phyloP scores from a whole-genome alignment of 768 basidiomycete species.

The Mycena galopus region DNA sequence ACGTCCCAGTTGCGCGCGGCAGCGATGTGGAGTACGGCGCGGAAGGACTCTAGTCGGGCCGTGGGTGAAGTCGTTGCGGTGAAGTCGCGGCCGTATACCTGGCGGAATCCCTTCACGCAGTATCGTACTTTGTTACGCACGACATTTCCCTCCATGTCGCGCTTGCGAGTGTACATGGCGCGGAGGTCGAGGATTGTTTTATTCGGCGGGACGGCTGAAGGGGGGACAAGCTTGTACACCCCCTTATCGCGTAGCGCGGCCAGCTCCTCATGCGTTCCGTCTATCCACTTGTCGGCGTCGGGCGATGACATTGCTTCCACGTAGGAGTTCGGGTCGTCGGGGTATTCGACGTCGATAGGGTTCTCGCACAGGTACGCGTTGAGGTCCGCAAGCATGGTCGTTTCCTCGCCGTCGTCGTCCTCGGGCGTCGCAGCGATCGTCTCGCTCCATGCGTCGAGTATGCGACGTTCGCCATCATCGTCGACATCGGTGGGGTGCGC shows the following conservation, averaged over 20 bases:
- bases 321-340: neutral
- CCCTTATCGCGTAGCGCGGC: neutral
- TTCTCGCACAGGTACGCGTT: neutral
- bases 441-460: neutral
- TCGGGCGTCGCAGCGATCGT: neutral
- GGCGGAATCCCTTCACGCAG: too few relatives aligned
- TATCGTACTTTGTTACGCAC: neutral
- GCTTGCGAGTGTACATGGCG: neutral
- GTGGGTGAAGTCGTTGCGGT: too few relatives aligned
- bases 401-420: neutral
- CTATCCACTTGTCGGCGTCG: neutral
- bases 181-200: neutral
- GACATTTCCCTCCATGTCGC: neutral
- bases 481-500: too few relatives aligned
- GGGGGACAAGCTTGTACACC: neutral
- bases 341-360: slow-evolving; percentile 1
- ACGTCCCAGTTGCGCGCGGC: too few relatives aligned
- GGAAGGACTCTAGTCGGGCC: too few relatives aligned
- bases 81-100: too few relatives aligned
- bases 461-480: neutral
- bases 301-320: neutral
- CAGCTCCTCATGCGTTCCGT: neutral
- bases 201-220: neutral
- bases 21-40: too few relatives aligned
- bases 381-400: neutral